Evolutionary conservation across 352 stramenopile genomes (phyloP).

Genomic region (Phytophthora pluvialis): DNA sequence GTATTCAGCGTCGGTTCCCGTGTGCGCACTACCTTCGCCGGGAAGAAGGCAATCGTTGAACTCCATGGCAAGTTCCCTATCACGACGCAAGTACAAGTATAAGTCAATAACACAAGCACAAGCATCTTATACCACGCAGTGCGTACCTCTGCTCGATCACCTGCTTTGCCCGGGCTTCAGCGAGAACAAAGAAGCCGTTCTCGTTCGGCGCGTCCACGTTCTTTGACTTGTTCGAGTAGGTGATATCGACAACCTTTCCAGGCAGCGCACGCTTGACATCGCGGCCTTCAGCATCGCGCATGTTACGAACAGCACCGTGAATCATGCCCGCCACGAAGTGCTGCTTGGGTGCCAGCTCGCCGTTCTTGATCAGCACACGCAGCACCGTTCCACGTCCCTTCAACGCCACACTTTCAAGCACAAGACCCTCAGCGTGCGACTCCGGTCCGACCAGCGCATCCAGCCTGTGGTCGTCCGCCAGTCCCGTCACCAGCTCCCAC

Average conservation of each 20-base stretch:
- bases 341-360: constrained; percentile 64
- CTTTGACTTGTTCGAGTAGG: constrained; percentile 82
- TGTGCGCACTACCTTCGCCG: constrained; percentile 24
- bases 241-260: constrained; percentile 82
- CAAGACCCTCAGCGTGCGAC: constrained; percentile 59
- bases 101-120: not conserved
- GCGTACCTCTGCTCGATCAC: constrained; percentile 76
- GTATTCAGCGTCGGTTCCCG: constrained; percentile 25
- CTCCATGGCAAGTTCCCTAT: constrained; percentile 73
- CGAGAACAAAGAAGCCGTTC: constrained; percentile 78
- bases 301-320: constrained; percentile 71
- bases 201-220: constrained; percentile 86
- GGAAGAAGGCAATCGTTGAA: constrained; percentile 67
- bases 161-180: constrained; percentile 64
- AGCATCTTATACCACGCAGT: not conserved
- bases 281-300: constrained; percentile 61
- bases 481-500: constrained; percentile 37
- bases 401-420: constrained; percentile 75
- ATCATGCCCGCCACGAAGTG: constrained; percentile 91
- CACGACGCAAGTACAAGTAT: constrained; percentile 5
- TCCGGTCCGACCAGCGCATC: constrained; percentile 47
- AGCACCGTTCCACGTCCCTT: constrained; percentile 76
- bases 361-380: constrained; percentile 75
- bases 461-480: constrained; percentile 41
- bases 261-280: constrained; percentile 61